Conservation (phyloP, 331 rosid genomes). For the Malus hybrid region DNA sequence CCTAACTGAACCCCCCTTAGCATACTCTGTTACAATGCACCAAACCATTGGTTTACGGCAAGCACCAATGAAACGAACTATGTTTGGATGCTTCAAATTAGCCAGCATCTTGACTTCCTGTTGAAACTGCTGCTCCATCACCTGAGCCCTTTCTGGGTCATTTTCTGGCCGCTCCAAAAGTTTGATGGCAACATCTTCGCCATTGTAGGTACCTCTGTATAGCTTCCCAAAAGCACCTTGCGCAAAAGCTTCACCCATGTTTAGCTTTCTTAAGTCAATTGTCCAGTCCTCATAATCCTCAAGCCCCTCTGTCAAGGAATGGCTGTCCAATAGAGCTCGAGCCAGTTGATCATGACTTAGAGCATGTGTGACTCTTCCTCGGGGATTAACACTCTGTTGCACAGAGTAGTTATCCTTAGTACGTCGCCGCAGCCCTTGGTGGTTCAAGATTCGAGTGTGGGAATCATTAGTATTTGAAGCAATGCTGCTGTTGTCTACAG, state of each 20-base stretch:
- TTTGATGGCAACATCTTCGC: constrained; percentile 32
- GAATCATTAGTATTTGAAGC: constrained; percentile 37
- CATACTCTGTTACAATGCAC: constrained; percentile 38
- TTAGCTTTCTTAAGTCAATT: constrained; percentile 27
- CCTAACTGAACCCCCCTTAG: constrained; percentile 33
- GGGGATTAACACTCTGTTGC: constrained; percentile 27
- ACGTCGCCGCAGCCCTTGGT: constrained; percentile 33
- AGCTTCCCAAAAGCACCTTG: background rate
- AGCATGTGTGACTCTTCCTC: constrained; percentile 40
- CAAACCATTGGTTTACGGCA: constrained; percentile 28
- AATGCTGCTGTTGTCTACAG: constrained; percentile 38
- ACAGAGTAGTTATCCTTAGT: constrained; percentile 30
- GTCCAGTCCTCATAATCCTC: constrained; percentile 27
- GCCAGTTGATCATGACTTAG: constrained; percentile 44
- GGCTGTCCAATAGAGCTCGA: constrained; percentile 30
- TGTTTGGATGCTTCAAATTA: constrained; percentile 31
- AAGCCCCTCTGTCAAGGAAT: constrained; percentile 31
- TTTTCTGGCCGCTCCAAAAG: constrained; percentile 28
- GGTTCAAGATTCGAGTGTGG: constrained; percentile 35
- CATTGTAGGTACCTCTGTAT: constrained; percentile 30
- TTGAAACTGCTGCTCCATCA: constrained; percentile 31
- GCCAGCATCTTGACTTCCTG: constrained; percentile 40
- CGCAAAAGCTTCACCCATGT: background rate
- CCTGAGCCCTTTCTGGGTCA: constrained; percentile 24
- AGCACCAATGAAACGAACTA: constrained; percentile 30